Evolutionary conservation across 306 rosid genomes (phyloP), one percentile per base, ranked within the genome.

Genomic region (Fragaria iinumae): DNA sequence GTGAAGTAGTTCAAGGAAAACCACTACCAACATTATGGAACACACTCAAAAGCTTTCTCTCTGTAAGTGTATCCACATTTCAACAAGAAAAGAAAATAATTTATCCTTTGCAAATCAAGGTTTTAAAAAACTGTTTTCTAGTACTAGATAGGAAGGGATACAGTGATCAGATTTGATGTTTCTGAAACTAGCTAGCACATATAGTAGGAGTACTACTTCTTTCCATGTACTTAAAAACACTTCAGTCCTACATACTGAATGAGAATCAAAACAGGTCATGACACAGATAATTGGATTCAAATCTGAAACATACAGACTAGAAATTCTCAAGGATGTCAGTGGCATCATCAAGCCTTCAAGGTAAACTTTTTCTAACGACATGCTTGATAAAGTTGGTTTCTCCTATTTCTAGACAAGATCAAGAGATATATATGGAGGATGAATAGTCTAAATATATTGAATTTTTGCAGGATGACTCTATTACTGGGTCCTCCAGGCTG

Each of bases 281-380:
- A 70, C 48, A 77, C 45, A 76, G 29, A 74, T 77, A 72, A 25
- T 41, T 73, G 73, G 76, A 20, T 67, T 66, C 79, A 79, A 79
- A 20, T 76, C 83, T 73, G 79, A 81, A 79, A n/a, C 66, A 23
- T 43, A 80, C 27, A 81, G 80, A 74, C n/a, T 76, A 21, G 73
- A 64, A 65, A 85, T 88, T 53, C 77, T 88, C 56, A 83, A 77
- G 53, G 80, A 67, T 76, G 87, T 72, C 73, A 70, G 44, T 79
- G 91, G 91, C 25, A 79, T 85, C 44, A 76, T 88, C 60, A 88
- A 85, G 76, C 89, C 91, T 0, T 76, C 89, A 76, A 88, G 91
- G 91, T 88, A 62, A 55, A 65, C 57, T 74, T 43, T 6, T 20
- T 43, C 27, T 0, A 49, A 23, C 16, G 1, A 57, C 4, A 4